A percentile compares a stretch with the other conserved stretches of the same genome.
These are phyloP conservation scores for Penicillium sp. DNA, from an alignment of 2,329 filamentous ascomycete species.

Conservation along the genomic window DNA sequence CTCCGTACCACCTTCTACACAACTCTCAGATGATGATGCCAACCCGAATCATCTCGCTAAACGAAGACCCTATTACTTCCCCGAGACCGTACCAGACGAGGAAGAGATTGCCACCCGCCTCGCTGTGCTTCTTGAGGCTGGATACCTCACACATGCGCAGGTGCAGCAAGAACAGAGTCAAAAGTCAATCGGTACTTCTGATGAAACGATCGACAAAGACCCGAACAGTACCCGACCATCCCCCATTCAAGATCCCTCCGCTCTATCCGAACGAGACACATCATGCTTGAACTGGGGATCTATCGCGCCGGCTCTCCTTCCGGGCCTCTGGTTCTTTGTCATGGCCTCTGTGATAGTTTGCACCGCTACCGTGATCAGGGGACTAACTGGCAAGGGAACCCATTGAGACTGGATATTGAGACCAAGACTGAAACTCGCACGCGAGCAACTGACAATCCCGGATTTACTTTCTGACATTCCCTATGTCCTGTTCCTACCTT, in stretches of 20 bases:
- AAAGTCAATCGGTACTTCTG: slow-evolving; percentile 13
- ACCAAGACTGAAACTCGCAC: not conserved
- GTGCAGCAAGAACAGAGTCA: not conserved
- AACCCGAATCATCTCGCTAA: slow-evolving; percentile 2
- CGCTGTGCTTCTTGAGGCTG: slow-evolving; percentile 19
- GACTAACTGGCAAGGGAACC: not conserved
- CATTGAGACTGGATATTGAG: not conserved
- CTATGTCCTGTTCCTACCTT: not conserved
- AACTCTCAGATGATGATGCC: not conserved
- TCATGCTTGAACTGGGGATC: not conserved
- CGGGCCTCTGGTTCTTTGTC: slow-evolving; percentile 9
- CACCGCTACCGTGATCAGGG: slow-evolving; percentile 8
- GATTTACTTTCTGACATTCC: not conserved
- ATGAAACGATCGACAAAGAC: slow-evolving; percentile 19
- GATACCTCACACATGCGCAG: not conserved
- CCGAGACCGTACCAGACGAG: slow-evolving; percentile 19
- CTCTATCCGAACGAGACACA: slow-evolving; percentile 2
- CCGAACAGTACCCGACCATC: slow-evolving; percentile 6
- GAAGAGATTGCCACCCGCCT: slow-evolving; percentile 14
- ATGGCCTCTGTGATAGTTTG: slow-evolving; percentile 8
- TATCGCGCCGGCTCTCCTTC: slow-evolving; percentile 1
- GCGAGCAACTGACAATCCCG: not conserved
- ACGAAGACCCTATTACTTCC: slow-evolving; percentile 21
- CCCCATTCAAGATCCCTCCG: not conserved
- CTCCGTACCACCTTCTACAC: slow-evolving; percentile 1